Evolutionary conservation across 148 eudicot species (phyloP), one percentile per base, ranked within the genome.

Genomic region (Fagopyrum esculentum): DNA sequence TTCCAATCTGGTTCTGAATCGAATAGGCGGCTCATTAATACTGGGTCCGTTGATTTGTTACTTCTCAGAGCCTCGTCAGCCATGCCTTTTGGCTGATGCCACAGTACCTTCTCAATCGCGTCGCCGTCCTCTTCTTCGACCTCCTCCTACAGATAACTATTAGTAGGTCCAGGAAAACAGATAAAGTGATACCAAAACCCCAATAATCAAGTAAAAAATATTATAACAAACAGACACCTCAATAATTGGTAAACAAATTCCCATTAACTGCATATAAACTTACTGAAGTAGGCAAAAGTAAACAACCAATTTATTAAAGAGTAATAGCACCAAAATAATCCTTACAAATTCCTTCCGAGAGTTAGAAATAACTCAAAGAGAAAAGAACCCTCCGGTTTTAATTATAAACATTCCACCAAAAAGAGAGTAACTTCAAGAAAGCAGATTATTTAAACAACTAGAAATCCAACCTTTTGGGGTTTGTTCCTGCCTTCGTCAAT

Each of bases 1-100:
- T 87, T 85, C 99, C 99, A 96, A 82, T 92, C 91, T 49, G 85
- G 91, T 83, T 90, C 93, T 9, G 87, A 80, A 74, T 92, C 91
- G 83, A 85, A 92, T 79, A 92, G 85, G 80, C 90, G 87, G 82
- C 89, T 89, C 77, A 89, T 72, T 76, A 96, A 81, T 77, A 88
- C 80, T 43, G 98, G 97, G 29, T 90, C 94, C 10, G 88, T 83
- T 66, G 97, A 89, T 78, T 79, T 92, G 56, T 87, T 86, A 77
- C 81, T 84, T 79, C 81, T 86, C 75, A 60, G 70, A 70, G 99
- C 98, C 83, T 96, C 99, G 79, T 92, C 99, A 57, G 99, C 98
- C 80, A 83, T 90, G 77, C 99, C 99, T 86, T 79, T 89, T 44
- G 91, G 93, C 76, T 96, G 99, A 88, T 96, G 99, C 97, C 98